Conservation (phyloP, 2,329 filamentous ascomycete genomes). For the Fusarium incarnatum region DNA sequence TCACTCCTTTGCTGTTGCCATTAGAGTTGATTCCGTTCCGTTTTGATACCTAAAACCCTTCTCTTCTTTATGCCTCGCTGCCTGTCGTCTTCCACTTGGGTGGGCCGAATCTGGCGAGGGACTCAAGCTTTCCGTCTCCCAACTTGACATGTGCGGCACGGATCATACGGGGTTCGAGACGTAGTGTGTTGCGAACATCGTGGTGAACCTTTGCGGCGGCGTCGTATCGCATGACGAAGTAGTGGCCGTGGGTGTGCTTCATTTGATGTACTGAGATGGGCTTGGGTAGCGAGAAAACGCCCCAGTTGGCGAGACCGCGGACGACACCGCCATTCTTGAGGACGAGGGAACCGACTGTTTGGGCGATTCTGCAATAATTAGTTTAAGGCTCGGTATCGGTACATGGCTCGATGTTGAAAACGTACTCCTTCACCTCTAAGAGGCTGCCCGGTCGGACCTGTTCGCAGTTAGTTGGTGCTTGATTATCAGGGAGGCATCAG, state of each 20-base stretch:
- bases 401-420: constrained; percentile 36
- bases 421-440: constrained; percentile 93
- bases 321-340: constrained; percentile 88
- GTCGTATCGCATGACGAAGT: constrained; percentile 99
- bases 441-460: constrained; percentile 93
- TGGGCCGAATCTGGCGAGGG: constrained; percentile 61
- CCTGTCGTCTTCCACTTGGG: constrained; percentile 61
- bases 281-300: constrained; percentile 86
- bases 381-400: constrained; percentile 9
- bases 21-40: background rate
- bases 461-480: constrained; percentile 36
- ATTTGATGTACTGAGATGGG: constrained; percentile 84
- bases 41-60: background rate
- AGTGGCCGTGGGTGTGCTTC: constrained; percentile 86
- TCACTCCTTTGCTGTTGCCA: background rate
- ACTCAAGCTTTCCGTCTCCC: constrained; percentile 71
- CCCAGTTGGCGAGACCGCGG: constrained; percentile 95
- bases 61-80: constrained; percentile 46
- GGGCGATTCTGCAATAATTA: constrained; percentile 76
- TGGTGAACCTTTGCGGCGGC: constrained; percentile 78
- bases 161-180: constrained; percentile 90
- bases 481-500: background rate
- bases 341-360: constrained; percentile 83
- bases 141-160: constrained; percentile 88
- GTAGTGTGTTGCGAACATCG: constrained; percentile 78